Evolutionary conservation across 2,329 filamentous ascomycete species (phyloP), one percentile per base, ranked within the genome.

Genomic region (Neocatenulostroma microsporum): DNA sequence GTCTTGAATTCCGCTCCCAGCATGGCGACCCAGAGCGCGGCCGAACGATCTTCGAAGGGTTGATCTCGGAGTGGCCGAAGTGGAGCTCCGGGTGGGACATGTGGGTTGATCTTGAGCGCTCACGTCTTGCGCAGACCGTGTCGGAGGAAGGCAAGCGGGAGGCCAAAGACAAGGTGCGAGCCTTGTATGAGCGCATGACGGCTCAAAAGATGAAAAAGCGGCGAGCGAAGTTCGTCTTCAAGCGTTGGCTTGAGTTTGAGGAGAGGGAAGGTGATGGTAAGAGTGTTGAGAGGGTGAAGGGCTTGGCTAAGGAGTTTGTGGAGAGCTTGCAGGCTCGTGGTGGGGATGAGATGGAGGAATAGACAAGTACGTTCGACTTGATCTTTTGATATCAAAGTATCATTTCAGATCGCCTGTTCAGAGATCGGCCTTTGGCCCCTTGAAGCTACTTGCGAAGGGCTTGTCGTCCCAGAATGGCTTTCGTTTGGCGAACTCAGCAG

Each of bases 31-130:
- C 86, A 3, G 93, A 98, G 65, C 84, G 85, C 40, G 91, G 91
- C 8, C 82, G 93, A 13, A 98, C 93, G 18, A 81, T 96, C 56
- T 96, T 96, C 53, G 89, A 95, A 62, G 83, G 82, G 25, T 71
- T 98, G 7, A 71, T 98, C 6, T 75, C 78, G 23, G 81, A 82
- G 4, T 94, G 82, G 68, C 85, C 87, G 30, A 94, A 93, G 69
- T 84, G 86, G 60, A 78, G 86, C 41, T 87, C 95, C 58, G 69
- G 96, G 34, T 96, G 89, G 89, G 91, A 86, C 61, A 81, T 94
- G 62, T 79, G 94, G 47, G 66, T 95, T 1, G 87, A 94, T 56
- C 72, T 95, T 38, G 91, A 98, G 66, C 49, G 44, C 1, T 41
- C 47, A 7, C 42, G 47, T 3, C 38, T 80, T 8, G 17, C 44